Base-by-base conservation (phyloP, 257 asterid species). In the Solanum rostratum region DNA sequence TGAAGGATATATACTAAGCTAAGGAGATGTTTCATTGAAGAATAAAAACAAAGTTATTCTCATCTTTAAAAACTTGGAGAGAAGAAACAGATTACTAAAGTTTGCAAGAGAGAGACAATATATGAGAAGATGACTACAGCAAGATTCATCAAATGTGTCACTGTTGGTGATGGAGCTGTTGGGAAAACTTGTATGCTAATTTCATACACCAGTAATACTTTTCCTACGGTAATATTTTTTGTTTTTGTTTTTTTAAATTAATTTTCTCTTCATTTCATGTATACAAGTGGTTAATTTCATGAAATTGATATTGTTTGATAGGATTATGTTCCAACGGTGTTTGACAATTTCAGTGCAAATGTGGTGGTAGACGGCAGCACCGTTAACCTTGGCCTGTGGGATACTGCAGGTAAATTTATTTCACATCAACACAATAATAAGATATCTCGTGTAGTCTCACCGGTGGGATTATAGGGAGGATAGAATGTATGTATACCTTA, bases 311-410 rank as follows among this genome's bases (percentile, higher is more conserved):
- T 15, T 29, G 0, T 41, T 22, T 5, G 15, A 12, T 79, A 95
- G 98, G 98, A 95, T 87, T 95, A 95, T 85, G 98, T 95, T 49
- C 98, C 97, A 6, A 95, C 97, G 3, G 98, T 95, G 22, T 95
- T 95, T 80, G 98, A 95, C 88, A 93, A 93, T 87, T 95, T 95
- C 66, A 95, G 98, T 79, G 98, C 98, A 15, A 95, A 92, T 52
- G 97, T 95, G 63, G 97, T 93, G 55, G 98, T 93, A 80, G 97
- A 95, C 86, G 98, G 98, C n/a, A 91, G 85, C 86, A 92, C 97
- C 0, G 96, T 95, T 55, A 95, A 93, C 89, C 92, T 95, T 10
- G 97, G 97, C 89, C 97, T 95, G 0, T 95, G 98, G 98, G 98
- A 95, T 81, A 95, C 98, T 24, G 98, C 97, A 81, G 98, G 98